Evolutionary conservation across 495 filamentous ascomycete species (phyloP).

Genomic region (Hypomontagnella submonticulosa): DNA sequence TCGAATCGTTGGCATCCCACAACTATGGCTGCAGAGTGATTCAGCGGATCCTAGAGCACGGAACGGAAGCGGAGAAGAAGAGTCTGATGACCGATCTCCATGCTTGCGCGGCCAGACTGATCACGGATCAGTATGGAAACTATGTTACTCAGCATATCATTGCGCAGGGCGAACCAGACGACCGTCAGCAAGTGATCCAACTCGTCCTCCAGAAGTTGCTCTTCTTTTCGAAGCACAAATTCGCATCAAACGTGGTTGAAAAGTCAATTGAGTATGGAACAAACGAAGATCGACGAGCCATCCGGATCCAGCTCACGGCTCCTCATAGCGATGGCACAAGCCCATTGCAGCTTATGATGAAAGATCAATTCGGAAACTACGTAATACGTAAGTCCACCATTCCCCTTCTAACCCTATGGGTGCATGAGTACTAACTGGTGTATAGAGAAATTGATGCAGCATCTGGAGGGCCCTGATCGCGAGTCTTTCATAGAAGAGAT

Average conservation of each 20-base stretch:
- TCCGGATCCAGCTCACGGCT: slow-evolving; percentile 73
- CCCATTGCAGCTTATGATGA: slow-evolving; percentile 79
- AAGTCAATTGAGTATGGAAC: slow-evolving; percentile 85
- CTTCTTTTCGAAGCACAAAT: slow-evolving; percentile 91
- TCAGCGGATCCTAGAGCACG: slow-evolving; percentile 90
- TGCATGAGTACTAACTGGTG: slow-evolving; percentile 32
- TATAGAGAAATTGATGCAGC: slow-evolving; percentile 81
- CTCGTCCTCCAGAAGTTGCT: slow-evolving; percentile 78
- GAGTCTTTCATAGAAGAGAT: slow-evolving; percentile 76
- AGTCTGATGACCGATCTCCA: slow-evolving; percentile 84
- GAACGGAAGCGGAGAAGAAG: slow-evolving; percentile 74
- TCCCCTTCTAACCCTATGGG: neutral
- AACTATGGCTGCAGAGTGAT: slow-evolving; percentile 93
- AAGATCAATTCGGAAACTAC: slow-evolving; percentile 95
- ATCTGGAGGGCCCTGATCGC: slow-evolving; percentile 72
- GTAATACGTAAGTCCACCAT: slow-evolving; percentile 82
- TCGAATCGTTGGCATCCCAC: slow-evolving; percentile 81
- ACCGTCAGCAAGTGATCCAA: slow-evolving; percentile 76
- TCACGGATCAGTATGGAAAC: slow-evolving; percentile 93
- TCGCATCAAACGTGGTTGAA: slow-evolving; percentile 97
- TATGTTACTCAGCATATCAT: slow-evolving; percentile 98
- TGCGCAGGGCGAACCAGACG: slow-evolving; percentile 78
- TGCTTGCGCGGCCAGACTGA: slow-evolving; percentile 72
- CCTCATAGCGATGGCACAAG: slow-evolving; percentile 71
- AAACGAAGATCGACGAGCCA: slow-evolving; percentile 73